Base-by-base conservation (phyloP, 768 basidiomycete species). In the Calocybe indica region DNA sequence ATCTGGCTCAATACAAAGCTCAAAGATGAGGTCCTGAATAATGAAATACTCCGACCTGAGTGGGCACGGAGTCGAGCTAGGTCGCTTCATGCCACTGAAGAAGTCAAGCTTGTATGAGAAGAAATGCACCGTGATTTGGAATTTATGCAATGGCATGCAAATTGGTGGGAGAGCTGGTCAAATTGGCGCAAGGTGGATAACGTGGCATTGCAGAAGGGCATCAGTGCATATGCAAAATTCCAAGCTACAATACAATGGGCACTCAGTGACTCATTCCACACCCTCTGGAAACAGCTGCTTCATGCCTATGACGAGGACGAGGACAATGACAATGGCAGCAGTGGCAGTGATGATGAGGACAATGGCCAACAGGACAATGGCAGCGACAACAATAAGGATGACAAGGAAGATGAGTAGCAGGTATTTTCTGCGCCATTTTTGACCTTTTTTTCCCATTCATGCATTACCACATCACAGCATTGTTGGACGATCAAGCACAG, bases 121-220 rank as follows among this genome's bases (percentile, higher is more conserved):
- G 63, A 65, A 43, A 65, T 65, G 58, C 36, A 37, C 1, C 52
- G 53, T 5, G 59, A 62, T 5, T 33, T 56, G 5, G 37, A 36
- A 14, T 61, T 55, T 35, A 53, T 64, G 7, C 41, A 40, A 0
- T 64, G 57, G 58, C 55, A 60, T 34, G 51, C 45, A 1, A 2
- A 12, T 4, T 50, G 52, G 43, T 62, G 63, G 63, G 8, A 38
- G 32, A 35, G 13, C 5, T 28, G 37, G 45, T 6, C n/a, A 6
- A n/a, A 28, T 6, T 22, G 30, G 37, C 10, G 15, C 9, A 5
- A 5, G 37, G 22, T 10, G 12, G 6, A 3, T 11, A 28, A 46
- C 30, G 13, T 29, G 12, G 45, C 45, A 6, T 12, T 38, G 4
- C 10, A 5, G 22, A 37, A 46, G 28, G 45, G 45, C 12, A 34